Base-by-base conservation (phyloP, 2,329 filamentous ascomycete species). In the Cladosporium colombiae region DNA sequence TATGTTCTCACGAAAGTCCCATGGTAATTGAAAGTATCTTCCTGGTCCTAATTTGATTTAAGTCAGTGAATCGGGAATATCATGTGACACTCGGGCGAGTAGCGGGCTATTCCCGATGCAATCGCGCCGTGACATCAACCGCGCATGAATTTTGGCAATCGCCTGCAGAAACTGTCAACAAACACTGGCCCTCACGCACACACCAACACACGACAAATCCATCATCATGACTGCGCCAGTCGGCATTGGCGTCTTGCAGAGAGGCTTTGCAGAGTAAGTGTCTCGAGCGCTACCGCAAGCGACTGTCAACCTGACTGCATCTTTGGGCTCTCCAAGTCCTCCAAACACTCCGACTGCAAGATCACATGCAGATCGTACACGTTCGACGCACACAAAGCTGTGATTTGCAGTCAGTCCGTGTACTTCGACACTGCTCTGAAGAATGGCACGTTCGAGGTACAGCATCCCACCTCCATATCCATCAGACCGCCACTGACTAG, bases 301-400 rank as follows among this genome's bases (percentile, higher is more conserved):
- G 37, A 18, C 14, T 2, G 14, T 40, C 35, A 5, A 18, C 29
- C 29, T 56, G 11, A 57, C n/a, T 2, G 8, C 18, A 5, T 3
- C 13, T 14, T 7, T n/a, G 71, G 69, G 8, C 33, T 71, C 5
- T 53, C 53, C 37, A 16, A 65, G 18, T 55, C 21, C 31, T 62
- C 60, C 6, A 57, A 68, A 31, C 79, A 78, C 68, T 78, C 77
- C 66, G 79, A 82, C 73, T 76, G 81, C 70, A 79, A 76, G 62
- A 78, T 82, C 69, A 71, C 73, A 49, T 80, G 76, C 71, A 78
- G 78, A 56, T 67, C 69, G 23, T 74, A 75, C 74, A 76, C 72
- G 69, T 81, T 79, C 69, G 72, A 71, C 31, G 80, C 81, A 3
- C 79, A 81, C 70, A 78, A 78, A 64, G 76, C 74, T 7, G 72